Evolutionary conservation across 2,329 filamentous ascomycete species (phyloP), one percentile per base, ranked within the genome.

Genomic region (Akanthomyces muscarius): DNA sequence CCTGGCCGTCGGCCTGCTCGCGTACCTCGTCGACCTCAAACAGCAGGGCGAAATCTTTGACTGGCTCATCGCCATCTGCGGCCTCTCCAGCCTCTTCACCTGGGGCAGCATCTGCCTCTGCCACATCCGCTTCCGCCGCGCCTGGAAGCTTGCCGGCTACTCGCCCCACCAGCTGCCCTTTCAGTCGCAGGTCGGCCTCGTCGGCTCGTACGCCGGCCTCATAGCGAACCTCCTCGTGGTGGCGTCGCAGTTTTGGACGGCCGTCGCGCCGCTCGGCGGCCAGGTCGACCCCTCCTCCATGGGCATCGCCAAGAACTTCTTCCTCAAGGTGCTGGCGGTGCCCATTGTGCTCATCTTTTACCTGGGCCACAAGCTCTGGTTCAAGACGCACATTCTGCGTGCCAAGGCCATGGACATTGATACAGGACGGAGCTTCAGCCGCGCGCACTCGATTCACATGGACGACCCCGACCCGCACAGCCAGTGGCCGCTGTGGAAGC

Each of bases 71-170:
- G 82, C 86, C 21, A 76, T 88, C 21, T 87, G 85, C 2, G 85
- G 83, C 65, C 80, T 88, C 6, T 81, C 82, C 18, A 81, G 83
- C 55, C 81, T 89, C 64, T 88, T 87, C 73, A 84, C 85, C 45
- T 91, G 88, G 88, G 84, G 81, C 59, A 88, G 88, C 66, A 91
- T 95, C 72, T 93, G 90, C 73, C 77, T 93, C 5, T 82, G 87
- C 6, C 91, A 95, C 75, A 92, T 95, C 70, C 89, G 91, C 48
- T 96, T 95, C 82, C 89, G 91, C 65, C 76, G 61, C 47, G 61
- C 61, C 61, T 64, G 63, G 63, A 50, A 50, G 21, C 11, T 55
- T 13, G 59, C 63, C 42, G 88, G 88, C 54, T 86, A 87, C 72
- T 81, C 78, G 13, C 77, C 92, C 21, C 79, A 86, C 54, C 89